Percentiles rank a stretch among this genome's conserved stretches.
Conservation (phyloP, 2,329 filamentous ascomycete species). For the Ascochyta lentis region DNA sequence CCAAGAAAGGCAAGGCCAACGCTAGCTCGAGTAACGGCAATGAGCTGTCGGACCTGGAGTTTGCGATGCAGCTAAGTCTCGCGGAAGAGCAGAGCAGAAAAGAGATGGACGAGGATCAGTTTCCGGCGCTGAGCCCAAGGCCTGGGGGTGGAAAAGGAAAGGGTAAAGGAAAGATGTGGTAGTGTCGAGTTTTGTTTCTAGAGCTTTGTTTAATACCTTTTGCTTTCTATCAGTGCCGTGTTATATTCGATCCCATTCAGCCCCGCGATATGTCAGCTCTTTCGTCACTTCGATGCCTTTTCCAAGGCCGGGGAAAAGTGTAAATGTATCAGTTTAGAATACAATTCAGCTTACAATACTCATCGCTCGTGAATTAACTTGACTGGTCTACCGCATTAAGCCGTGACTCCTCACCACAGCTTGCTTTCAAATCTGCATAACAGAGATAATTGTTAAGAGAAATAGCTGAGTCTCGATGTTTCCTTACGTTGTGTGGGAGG, state of each 20-base stretch:
- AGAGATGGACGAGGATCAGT: constrained; percentile 37
- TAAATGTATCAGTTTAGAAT: not conserved
- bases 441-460: no score
- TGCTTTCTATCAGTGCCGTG: not conserved
- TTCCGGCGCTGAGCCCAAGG: constrained; percentile 38
- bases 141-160: constrained; percentile 37
- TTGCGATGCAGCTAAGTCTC: constrained; percentile 67
- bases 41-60: constrained; percentile 65
- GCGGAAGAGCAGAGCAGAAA: constrained; percentile 63
- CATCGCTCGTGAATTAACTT: no score
- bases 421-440: no score
- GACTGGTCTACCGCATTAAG: no score
- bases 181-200: not conserved
- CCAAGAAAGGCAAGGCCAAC: constrained; percentile 34
- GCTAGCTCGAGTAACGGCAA: constrained; percentile 46
- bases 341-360: not conserved
- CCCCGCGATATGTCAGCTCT: not conserved
- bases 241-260: no score
- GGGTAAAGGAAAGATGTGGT: constrained; percentile 36
- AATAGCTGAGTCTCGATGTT: no score
- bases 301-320: not conserved
- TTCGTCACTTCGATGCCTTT: not conserved
- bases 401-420: no score
- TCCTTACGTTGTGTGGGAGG: no score
- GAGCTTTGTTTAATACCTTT: not conserved